Base-by-base conservation (phyloP, 1,284 basidiomycete species). In the Exobasidium rhododendri region DNA sequence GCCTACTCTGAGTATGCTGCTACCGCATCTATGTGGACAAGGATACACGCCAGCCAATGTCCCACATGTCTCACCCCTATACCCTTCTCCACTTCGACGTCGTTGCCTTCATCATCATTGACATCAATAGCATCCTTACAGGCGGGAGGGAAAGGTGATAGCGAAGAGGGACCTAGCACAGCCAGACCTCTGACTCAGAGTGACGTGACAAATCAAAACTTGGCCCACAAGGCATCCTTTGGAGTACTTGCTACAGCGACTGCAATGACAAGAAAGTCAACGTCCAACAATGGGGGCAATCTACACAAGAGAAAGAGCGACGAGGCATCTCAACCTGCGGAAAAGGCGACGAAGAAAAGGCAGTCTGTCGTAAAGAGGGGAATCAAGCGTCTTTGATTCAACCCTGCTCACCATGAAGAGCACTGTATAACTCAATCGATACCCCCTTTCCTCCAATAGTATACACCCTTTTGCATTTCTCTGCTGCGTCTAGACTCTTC, bases 1-100 rank as follows among this genome's bases (percentile, higher is more conserved):
- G 50, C 47, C 7, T 59, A 59, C 58, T 43, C 46, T 2, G 58
- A 59, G 22, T 59, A 59, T 31, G 58, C 58, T 6, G 17, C 40
- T 11, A 59, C 58, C 13, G 58, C 58, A 6, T 30, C 29, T 14
- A 20, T 59, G 20, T 59, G 58, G 58, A 59, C 58, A 17, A n/a
- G 29, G 5, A 50, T 50, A 1, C 58, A 59, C 40, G 58, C 58
- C 22, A 26, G n/a, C 28, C 22, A 55, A 30, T 3, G 52, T 26
- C 52, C 52, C 13, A 14, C 4, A 17, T 55, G 52, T 26, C 20
- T 55, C 13, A n/a, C n/a, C n/a, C n/a, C n/a, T n/a, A n/a, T n/a
- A n/a, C n/a, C n/a, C n/a, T n/a, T n/a, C n/a, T 29, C 52, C n/a
- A 11, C n/a, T 24, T 24, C 20, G 14, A 26, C 28, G 20, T 14